phyloP scores from a whole-genome alignment of 177 flowering plant genomes.

The Telopea speciosissima region DNA sequence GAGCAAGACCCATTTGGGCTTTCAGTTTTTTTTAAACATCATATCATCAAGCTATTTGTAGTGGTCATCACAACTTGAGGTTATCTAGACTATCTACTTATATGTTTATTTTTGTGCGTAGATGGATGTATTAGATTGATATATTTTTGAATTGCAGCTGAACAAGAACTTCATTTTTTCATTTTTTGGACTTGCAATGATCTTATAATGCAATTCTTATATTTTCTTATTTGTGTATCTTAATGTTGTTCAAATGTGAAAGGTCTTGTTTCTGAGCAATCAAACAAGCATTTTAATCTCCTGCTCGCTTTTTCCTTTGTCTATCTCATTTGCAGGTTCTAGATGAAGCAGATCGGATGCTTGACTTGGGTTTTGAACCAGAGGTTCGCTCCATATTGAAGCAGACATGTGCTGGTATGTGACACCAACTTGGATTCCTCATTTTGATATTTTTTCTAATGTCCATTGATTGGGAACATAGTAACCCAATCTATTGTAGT shows the following conservation, averaged over 20 bases:
- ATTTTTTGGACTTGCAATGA: not conserved
- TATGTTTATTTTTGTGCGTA: no score
- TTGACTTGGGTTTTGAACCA: conserved; percentile 97
- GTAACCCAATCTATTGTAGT: no score
- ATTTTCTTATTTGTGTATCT: not conserved
- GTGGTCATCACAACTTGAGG: no score
- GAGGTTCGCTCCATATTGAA: conserved; percentile 90
- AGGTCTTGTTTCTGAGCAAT: not conserved
- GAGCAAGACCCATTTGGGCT: no score
- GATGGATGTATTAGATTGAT: no score
- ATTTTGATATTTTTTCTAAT: not conserved
- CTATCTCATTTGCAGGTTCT: conserved; percentile 49
- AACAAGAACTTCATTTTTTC: not conserved
- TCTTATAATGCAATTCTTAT: not conserved
- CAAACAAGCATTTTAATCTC: not conserved
- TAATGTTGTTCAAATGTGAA: not conserved
- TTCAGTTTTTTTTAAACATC: no score
- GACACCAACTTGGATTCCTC: not conserved
- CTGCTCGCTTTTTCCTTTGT: not conserved
- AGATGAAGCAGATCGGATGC: conserved; percentile 99
- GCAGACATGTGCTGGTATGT: conserved; percentile 67
- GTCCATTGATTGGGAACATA: no score
- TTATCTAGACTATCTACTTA: no score
- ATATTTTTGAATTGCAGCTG: not conserved
- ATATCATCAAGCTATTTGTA: no score